These are phyloP conservation scores for Beauveria sp. DNA, from an alignment of 2,329 filamentous ascomycete species.

Conservation along the genomic window DNA sequence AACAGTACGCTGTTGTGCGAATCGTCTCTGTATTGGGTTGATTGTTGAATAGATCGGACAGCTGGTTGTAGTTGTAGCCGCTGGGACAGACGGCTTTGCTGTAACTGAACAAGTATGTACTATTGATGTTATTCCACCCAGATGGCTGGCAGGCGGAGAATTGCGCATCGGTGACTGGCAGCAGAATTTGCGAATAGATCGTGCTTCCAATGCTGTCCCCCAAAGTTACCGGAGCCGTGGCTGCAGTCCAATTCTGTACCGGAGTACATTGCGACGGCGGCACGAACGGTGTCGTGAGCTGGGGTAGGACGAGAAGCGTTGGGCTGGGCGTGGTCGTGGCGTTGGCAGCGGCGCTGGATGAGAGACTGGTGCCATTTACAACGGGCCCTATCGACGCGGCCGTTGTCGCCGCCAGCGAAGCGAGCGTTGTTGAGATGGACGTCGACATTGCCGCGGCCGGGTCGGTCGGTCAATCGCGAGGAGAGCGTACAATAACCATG, in stretches of 20 bases:
- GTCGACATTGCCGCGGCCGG: constrained; percentile 3
- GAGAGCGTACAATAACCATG: background rate
- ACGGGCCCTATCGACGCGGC: background rate
- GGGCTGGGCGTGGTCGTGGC: background rate
- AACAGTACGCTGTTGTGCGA: constrained; percentile 8
- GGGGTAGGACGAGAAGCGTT: background rate
- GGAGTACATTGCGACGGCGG: constrained; percentile 6
- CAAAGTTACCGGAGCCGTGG: background rate
- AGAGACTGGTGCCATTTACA: background rate
- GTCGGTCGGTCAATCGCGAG: background rate
- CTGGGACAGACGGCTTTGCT: constrained; percentile 9
- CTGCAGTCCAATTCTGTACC: constrained; percentile 3
- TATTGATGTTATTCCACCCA: constrained; percentile 3
- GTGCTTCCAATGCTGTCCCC: background rate
- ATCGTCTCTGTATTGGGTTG: constrained; percentile 3
- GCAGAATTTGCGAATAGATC: constrained; percentile 1
- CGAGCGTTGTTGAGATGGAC: background rate
- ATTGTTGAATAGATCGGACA: constrained; percentile 4
- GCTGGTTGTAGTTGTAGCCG: constrained; percentile 7
- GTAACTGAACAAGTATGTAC: background rate
- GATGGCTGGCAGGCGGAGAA: constrained; percentile 9
- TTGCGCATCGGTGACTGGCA: constrained; percentile 3
- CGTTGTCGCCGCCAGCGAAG: background rate
- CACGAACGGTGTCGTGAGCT: constrained; percentile 5
- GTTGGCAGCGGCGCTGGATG: background rate